Evolutionary conservation across 1,284 basidiomycete genomes (phyloP), one percentile per base, ranked within the genome.

Genomic region (Pseudozyma sp.): DNA sequence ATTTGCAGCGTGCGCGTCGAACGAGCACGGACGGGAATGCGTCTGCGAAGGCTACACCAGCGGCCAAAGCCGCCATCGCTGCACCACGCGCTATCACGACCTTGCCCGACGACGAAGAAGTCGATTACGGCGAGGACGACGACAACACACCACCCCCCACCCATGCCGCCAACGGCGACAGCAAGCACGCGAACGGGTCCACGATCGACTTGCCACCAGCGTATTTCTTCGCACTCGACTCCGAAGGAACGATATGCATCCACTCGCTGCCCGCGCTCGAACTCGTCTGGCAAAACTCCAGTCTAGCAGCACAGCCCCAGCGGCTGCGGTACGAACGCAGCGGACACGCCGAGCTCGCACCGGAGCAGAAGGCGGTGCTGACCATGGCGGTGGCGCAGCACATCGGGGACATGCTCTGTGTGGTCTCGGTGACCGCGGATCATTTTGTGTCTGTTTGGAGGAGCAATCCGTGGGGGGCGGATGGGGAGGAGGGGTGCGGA

Each of bases 91-190:
- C 45, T 7, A 14, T 55, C 1, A 30, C 65, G 5, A 47, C 57
- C 2, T 9, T 54, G 4, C 30, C 42, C 42, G 71, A 72, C 13
- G 76, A 79, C 13, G 77, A 79, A 45, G 77, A 79, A 37, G 71
- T 81, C 8, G 79, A 81, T 39, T 81, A 79, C 40, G 75, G 69
- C 35, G 79, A 81, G 31, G 78, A 79, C 31, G 65, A 67, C 34
- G 52, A 54, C 5, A 52, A 50, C 7, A 44, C 51, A 5, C 52
- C 57, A 5, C 35, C 54, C 0, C 33, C 52, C 39, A 49, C 53
- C 4, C 51, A 66, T 11, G 50, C n/a, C 50, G 58, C 16, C 33
- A 68, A 66, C 35, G 51, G 50, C 53, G 45, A 52, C 11, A 34
- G 19, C 31, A 60, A 61, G 14, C 34, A 35, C 7, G 7, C 19